These are phyloP conservation scores for Plasmodium billcollinsi DNA, from an alignment of 169 alveolate species.

Conservation along the genomic window DNA sequence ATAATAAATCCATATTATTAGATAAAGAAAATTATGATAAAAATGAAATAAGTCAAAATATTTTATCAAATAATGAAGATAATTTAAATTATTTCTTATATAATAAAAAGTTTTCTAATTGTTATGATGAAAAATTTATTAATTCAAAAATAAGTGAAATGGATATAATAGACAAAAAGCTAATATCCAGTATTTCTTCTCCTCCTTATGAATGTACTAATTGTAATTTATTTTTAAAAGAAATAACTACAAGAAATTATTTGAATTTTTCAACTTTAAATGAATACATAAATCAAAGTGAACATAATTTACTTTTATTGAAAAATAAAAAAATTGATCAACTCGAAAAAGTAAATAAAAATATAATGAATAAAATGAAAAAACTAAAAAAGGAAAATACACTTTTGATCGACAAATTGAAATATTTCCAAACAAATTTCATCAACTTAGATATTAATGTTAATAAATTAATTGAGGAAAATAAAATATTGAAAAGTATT, in stretches of 20 bases:
- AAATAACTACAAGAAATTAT: slow-evolving; percentile 30
- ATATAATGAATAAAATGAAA: slow-evolving; percentile 10
- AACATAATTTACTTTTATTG: slow-evolving; percentile 32
- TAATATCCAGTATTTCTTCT: background rate
- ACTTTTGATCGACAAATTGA: slow-evolving; percentile 4
- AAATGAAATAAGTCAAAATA: background rate
- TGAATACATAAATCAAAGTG: slow-evolving; percentile 57
- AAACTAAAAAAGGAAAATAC: slow-evolving; percentile 4
- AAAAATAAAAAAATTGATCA: slow-evolving; percentile 53
- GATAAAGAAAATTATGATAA: background rate
- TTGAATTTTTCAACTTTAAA: slow-evolving; percentile 21
- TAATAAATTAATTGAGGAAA: slow-evolving; percentile 24
- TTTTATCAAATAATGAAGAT: background rate
- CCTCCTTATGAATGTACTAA: slow-evolving; percentile 21
- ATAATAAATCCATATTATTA: background rate
- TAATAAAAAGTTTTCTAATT: background rate
- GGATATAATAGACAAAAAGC: slow-evolving; percentile 6
- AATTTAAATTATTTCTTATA: background rate
- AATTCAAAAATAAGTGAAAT: slow-evolving; percentile 10
- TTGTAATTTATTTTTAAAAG: slow-evolving; percentile 44
- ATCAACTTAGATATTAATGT: slow-evolving; percentile 6
- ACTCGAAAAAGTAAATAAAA: slow-evolving; percentile 40
- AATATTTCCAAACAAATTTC: background rate
- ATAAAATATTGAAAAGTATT: slow-evolving; percentile 17
- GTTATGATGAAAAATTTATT: background rate